phyloP scores from a whole-genome alignment of 164 flowering plant genomes.

The Akebia trifoliata region DNA sequence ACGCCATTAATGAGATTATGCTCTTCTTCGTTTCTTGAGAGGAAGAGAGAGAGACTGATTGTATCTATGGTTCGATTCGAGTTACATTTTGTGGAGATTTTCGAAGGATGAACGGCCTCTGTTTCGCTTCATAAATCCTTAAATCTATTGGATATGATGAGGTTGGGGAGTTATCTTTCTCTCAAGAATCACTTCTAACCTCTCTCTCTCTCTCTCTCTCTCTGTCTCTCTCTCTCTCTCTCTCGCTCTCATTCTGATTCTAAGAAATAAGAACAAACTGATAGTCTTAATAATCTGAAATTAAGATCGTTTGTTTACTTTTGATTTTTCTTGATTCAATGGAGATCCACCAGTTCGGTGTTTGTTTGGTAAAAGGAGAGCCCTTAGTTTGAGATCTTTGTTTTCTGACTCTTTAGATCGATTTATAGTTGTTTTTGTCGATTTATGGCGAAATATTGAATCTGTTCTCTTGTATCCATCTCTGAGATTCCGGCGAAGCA shows the following conservation, averaged over 20 bases:
- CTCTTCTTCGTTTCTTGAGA: neutral
- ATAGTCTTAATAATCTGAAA: neutral
- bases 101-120: too few relatives aligned
- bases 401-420: neutral
- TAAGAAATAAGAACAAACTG: neutral
- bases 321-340: neutral
- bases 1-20: constrained; percentile 3
- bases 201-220: too few relatives aligned
- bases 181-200: constrained; percentile 1
- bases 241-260: too few relatives aligned
- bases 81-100: too few relatives aligned
- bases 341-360: constrained; percentile 3
- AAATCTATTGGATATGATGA: constrained; percentile 22
- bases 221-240: too few relatives aligned
- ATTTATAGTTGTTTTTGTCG: neutral
- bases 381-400: too few relatives aligned
- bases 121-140: constrained; percentile 2
- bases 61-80: too few relatives aligned
- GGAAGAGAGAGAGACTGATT: too few relatives aligned
- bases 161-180: constrained; percentile 10
- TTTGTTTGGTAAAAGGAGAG: too few relatives aligned
- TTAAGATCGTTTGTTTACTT: constrained; percentile 4
- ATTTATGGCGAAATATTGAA: too few relatives aligned
- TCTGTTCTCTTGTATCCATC: too few relatives aligned
- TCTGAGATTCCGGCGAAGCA: neutral